Evolutionary conservation across 768 basidiomycete species (phyloP), one percentile per base, ranked within the genome.

Genomic region (Mycena maculata): DNA sequence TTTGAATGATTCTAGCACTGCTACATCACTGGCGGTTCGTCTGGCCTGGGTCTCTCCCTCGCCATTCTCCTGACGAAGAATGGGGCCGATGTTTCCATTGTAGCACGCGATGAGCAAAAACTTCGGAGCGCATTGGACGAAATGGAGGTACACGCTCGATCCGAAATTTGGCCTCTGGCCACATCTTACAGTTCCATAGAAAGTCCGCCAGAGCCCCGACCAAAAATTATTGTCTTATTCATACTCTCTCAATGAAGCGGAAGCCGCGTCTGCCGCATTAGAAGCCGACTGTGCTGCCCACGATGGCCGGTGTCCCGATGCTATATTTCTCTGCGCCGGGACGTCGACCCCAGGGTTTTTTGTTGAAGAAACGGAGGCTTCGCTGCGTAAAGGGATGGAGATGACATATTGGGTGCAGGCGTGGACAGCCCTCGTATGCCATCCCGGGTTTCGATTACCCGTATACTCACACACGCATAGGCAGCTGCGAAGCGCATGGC

Each of bases 1-100:
- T 12, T 20, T 44, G 28, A 61, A 33, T 18, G 44, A 12, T 61
- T 50, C 20, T 65, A 93, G 92, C 90, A 91, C 70, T 88, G 88
- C 79, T 90, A 91, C 73, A 80, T 93, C n/a, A 92, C 92, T 0
- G 92, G 92, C 4, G 92, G 89, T 1, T 87, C 86, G 7, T 81
- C 86, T 15, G 92, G 92, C 0, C 84, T 92, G 0, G 92, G 92
- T 3, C 82, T 91, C 3, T 82, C 86, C 0, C 80, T 93, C 16
- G 90, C 92, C 0, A 78, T 84, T 27, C 79, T 86, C n/a, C 80
- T 93, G 20, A 85, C 86, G 18, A 80, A 79, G 59, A 78, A 78
- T 50, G 92, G 92, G 0, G 91, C 91, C 0, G 80, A 90, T 63
- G 88, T 93, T 23, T 90, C 89, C 11, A 91, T 92, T 67, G 87